Evolutionary conservation across 768 basidiomycete species (phyloP).

Genomic region (Pleurotus sapidus): DNA sequence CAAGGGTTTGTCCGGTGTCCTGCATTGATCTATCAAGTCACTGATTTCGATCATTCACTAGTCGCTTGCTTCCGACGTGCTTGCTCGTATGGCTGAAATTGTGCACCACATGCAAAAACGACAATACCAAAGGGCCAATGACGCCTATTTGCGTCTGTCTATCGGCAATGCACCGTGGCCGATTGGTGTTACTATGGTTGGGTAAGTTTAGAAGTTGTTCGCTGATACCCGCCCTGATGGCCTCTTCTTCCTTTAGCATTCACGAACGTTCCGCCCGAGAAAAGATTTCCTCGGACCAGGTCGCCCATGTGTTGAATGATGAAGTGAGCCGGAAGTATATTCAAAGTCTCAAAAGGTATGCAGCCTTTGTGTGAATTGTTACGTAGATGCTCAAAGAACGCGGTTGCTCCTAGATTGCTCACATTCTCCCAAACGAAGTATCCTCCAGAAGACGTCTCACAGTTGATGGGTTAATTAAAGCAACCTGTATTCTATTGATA

Average conservation of each 20-base stretch:
- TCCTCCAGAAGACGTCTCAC: constrained; percentile 88
- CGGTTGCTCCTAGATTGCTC: constrained; percentile 56
- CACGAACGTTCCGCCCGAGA: constrained; percentile 98
- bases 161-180: constrained; percentile 99
- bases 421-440: constrained; percentile 97
- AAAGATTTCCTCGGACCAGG: constrained; percentile 96
- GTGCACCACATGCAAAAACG: constrained; percentile 96
- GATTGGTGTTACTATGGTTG: constrained; percentile 99
- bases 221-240: neutral
- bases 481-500: neutral
- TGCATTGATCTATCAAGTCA: neutral
- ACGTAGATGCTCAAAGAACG: too few relatives aligned
- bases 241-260: constrained; percentile 50
- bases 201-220: constrained; percentile 48
- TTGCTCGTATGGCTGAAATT: constrained; percentile 87
- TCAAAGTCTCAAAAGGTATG: constrained; percentile 92
- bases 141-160: constrained; percentile 93
- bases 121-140: constrained; percentile 94
- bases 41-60: constrained; percentile 19
- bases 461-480: constrained; percentile 75
- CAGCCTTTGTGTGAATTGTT: too few relatives aligned
- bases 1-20: constrained; percentile 57
- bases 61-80: constrained; percentile 82
- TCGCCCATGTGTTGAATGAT: constrained; percentile 97
- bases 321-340: constrained; percentile 99